Evolutionary conservation across 2,329 filamentous ascomycete species (phyloP).

Genomic region (Laburnicola sp.): DNA sequence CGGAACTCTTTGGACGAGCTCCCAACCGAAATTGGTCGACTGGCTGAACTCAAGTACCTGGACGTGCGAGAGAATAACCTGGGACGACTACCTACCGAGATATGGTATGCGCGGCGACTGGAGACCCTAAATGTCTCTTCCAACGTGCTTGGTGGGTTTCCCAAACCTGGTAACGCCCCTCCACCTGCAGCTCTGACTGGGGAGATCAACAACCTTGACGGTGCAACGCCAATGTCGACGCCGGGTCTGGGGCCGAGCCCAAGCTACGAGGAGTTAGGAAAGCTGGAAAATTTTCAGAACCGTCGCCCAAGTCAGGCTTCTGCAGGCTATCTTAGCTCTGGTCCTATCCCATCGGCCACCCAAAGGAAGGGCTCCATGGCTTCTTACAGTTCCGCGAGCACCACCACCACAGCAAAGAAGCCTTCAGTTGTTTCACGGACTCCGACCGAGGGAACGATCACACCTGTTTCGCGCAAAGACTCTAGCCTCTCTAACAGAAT

Average conservation of each 20-base stretch:
- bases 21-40: conserved; percentile 83
- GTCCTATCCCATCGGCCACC: conserved; percentile 67
- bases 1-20: conserved; percentile 85
- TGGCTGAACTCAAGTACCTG: conserved; percentile 80
- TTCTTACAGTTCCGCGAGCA: conserved; percentile 64
- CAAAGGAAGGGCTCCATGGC: conserved; percentile 81
- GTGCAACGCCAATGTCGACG: conserved; percentile 52
- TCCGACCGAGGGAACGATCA: conserved; percentile 60
- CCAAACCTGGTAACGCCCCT: conserved; percentile 74
- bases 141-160: conserved; percentile 87
- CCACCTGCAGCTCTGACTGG: conserved; percentile 55
- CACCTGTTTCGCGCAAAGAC: conserved; percentile 74
- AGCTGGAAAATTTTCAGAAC: conserved; percentile 63
- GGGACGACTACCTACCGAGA: conserved; percentile 80
- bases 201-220: conserved; percentile 39
- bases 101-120: conserved; percentile 93
- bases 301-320: conserved; percentile 86
- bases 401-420: conserved; percentile 59
- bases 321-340: conserved; percentile 73
- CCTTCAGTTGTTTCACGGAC: conserved; percentile 77
- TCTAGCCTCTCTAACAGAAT: conserved; percentile 80
- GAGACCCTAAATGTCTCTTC: conserved; percentile 95
- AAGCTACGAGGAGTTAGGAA: conserved; percentile 77
- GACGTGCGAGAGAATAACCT: conserved; percentile 95
- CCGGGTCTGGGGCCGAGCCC: conserved; percentile 56